phyloP scores from a whole-genome alignment of 257 asterid species.

The Cordia subcordata region DNA sequence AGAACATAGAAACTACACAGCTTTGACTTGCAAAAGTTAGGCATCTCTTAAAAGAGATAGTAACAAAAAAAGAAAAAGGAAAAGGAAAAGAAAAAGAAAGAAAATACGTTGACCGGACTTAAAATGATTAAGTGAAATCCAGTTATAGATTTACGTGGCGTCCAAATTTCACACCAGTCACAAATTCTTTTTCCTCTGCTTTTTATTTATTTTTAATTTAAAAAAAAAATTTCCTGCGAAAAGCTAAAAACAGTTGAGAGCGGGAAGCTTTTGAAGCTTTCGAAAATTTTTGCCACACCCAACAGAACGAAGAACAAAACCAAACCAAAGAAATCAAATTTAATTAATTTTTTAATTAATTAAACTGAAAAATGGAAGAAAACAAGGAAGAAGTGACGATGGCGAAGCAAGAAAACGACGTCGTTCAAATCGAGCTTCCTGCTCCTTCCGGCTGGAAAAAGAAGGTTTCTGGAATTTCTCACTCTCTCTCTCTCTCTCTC shows the following conservation, averaged over 20 bases:
- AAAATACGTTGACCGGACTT: neutral
- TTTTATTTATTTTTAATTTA: too few relatives aligned
- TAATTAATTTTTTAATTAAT: neutral
- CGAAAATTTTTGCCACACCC: neutral
- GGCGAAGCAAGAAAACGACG: conserved; percentile 28
- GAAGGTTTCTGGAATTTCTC: conserved; percentile 25
- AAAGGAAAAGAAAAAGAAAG: neutral
- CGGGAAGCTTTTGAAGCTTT: conserved; percentile 11
- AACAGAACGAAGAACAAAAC: neutral
- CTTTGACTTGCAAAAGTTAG: too few relatives aligned
- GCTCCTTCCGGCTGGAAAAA: conserved; percentile 59
- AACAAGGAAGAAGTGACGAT: neutral
- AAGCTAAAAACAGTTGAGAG: neutral
- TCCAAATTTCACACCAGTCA: neutral
- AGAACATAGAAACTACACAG: too few relatives aligned
- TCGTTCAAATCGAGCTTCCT: conserved; percentile 38
- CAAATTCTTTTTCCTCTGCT: neutral
- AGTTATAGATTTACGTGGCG: conserved; percentile 5
- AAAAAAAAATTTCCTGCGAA: too few relatives aligned
- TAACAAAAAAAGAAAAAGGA: too few relatives aligned
- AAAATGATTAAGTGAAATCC: conserved; percentile 6
- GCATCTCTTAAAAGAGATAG: too few relatives aligned
- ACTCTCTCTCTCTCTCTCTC: conserved; percentile 3
- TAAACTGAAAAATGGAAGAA: neutral
- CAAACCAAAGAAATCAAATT: neutral